Evolutionary conservation across 495 filamentous ascomycete species (phyloP), one percentile per base, ranked within the genome.

Genomic region (Margaritispora aquatica): DNA sequence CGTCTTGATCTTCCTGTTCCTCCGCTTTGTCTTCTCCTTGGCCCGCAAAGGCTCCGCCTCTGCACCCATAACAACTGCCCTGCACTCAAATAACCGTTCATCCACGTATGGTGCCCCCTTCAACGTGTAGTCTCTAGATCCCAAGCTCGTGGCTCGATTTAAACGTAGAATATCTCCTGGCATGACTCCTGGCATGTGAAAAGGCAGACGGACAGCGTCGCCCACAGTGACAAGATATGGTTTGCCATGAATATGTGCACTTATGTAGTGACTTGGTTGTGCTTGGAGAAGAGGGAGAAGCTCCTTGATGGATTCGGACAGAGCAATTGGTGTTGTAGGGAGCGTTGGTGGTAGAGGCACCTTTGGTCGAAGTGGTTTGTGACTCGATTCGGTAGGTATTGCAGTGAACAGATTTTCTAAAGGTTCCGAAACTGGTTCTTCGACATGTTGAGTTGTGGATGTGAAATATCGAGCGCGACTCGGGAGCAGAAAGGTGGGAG

Each of bases 1-100:
- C 36, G 69, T 77, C 77, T 84, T 88, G 11, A 84, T 79, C 66
- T 84, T 83, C 68, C 95, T 78, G 68, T 86, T 82, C 76, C 94
- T 84, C 73, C 85, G 73, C 84, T 97, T 97, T 67, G 88, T 97
- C 88, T 97, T 97, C 79, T 91, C 82, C 76, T 89, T 88, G 57
- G 89, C 70, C 58, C 90, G 76, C 80, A 96, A 71, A 47, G 95
- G 95, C 80, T 97, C 94, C 29, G 80, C 74, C 73, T 97, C 96
- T 26, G 88, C 83, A 10, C 89, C 92, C 56, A 91, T 78, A n/a
- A 97, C 90, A 38, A 84, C 80, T 1, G 92, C 89, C 51, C 92
- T 80, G 72, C 90, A 96, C 70, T 88, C 85, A 64, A 90, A 98
- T 61, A 93, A 70, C 24, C 80, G 70, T 75, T 92, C 84, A 71